phyloP scores from a whole-genome alignment of 495 filamentous ascomycete species.

The Bathelium albidoporum region DNA sequence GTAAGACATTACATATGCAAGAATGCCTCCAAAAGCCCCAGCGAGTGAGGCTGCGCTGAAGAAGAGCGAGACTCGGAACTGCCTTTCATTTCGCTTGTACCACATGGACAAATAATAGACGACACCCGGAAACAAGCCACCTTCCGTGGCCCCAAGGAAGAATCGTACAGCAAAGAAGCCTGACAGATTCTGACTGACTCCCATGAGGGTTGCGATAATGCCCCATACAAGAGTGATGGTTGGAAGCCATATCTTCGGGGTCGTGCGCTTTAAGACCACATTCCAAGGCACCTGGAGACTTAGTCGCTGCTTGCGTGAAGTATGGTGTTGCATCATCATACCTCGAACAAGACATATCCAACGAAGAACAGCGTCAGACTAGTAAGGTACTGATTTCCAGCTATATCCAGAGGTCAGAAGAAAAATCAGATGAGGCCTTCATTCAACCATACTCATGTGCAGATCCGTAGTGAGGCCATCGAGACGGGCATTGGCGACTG shows the following conservation, averaged over 20 bases:
- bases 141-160: conserved; percentile 24
- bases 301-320: not conserved
- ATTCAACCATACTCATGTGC: conserved; percentile 38
- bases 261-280: conserved; percentile 60
- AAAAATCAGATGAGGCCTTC: conserved; percentile 13
- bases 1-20: conserved; percentile 16
- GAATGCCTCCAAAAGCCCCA: conserved; percentile 30
- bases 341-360: conserved; percentile 64
- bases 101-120: conserved; percentile 27
- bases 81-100: conserved; percentile 23
- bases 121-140: conserved; percentile 28
- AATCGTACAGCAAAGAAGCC: conserved; percentile 23
- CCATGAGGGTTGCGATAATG: conserved; percentile 28
- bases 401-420: conserved; percentile 18
- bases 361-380: conserved; percentile 66
- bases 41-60: conserved; percentile 35
- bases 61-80: conserved; percentile 24
- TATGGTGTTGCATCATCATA: not conserved
- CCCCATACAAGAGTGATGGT: conserved; percentile 52
- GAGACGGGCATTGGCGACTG: conserved; percentile 46
- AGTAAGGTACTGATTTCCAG: conserved; percentile 61
- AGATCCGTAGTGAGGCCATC: conserved; percentile 57
- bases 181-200: conserved; percentile 18
- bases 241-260: conserved; percentile 51
- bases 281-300: conserved; percentile 57